Conservation (phyloP, 2,329 filamentous ascomycete genomes). For the Didymellaceae sp. region DNA sequence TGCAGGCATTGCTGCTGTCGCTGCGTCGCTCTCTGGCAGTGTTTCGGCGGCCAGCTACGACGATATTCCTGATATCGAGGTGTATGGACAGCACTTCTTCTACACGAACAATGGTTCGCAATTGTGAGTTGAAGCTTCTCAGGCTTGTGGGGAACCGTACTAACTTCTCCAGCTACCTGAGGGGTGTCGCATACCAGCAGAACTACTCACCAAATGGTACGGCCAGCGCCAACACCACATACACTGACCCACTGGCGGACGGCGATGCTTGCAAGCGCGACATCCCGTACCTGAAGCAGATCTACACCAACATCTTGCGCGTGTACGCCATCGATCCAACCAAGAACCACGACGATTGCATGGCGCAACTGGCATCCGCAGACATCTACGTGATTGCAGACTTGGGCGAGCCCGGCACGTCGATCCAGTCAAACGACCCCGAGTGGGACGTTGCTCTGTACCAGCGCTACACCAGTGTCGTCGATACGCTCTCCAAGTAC, state of each 20-base stretch:
- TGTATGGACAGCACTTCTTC: constrained; percentile 83
- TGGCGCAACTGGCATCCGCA: constrained; percentile 77
- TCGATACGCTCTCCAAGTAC: constrained; percentile 82
- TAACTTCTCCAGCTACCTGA: constrained; percentile 69
- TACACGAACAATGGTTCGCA: constrained; percentile 80
- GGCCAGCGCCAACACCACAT: constrained; percentile 55
- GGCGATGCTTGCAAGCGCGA: constrained; percentile 77
- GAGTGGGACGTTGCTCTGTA: constrained; percentile 82
- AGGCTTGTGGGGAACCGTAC: background rate
- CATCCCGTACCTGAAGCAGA: constrained; percentile 77
- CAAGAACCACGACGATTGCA: constrained; percentile 77
- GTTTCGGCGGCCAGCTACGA: constrained; percentile 40
- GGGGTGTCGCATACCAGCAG: constrained; percentile 91
- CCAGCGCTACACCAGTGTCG: constrained; percentile 79
- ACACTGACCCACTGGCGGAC: constrained; percentile 84
- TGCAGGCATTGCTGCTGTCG: constrained; percentile 9
- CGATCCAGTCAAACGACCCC: constrained; percentile 82
- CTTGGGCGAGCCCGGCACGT: constrained; percentile 63
- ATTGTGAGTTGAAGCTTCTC: constrained; percentile 52
- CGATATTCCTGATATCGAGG: constrained; percentile 40
- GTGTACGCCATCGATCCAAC: constrained; percentile 89
- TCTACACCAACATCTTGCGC: constrained; percentile 90
- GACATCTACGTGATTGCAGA: constrained; percentile 96
- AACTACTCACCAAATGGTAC: constrained; percentile 45
- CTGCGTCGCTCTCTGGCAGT: constrained; percentile 24